Evolutionary conservation across 345 rosid genomes (phyloP).

Genomic region (Bruguiera sexangula): DNA sequence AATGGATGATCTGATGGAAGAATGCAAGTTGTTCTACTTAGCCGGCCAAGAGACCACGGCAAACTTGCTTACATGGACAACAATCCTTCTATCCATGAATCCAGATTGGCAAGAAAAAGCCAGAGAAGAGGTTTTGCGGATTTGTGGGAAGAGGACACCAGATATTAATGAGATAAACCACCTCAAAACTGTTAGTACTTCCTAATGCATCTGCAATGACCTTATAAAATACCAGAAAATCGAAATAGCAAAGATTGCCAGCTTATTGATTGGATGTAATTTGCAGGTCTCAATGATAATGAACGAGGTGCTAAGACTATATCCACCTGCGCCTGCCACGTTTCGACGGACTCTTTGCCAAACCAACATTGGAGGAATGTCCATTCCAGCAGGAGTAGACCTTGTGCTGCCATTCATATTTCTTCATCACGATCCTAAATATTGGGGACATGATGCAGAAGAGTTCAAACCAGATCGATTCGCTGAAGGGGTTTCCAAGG

Average conservation of each 20-base stretch:
- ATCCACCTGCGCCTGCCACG: not conserved
- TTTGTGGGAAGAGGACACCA: slow-evolving; percentile 19
- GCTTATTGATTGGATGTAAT: not conserved
- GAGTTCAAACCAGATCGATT: slow-evolving; percentile 13
- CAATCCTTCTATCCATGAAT: slow-evolving; percentile 20
- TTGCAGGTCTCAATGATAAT: slow-evolving; percentile 8
- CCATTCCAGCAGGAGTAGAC: slow-evolving; percentile 8
- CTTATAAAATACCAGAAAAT: too few relatives aligned
- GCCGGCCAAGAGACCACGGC: not conserved
- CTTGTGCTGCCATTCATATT: not conserved
- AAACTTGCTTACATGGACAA: slow-evolving; percentile 6
- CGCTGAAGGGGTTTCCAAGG: slow-evolving; percentile 10
- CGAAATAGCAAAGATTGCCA: too few relatives aligned
- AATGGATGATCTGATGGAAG: slow-evolving; percentile 19
- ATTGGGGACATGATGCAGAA: slow-evolving; percentile 7
- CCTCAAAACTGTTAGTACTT: slow-evolving; percentile 27
- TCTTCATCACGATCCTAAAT: slow-evolving; percentile 7
- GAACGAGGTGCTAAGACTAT: slow-evolving; percentile 7
- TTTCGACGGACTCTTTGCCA: not conserved
- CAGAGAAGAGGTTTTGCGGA: slow-evolving; percentile 22
- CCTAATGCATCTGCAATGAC: too few relatives aligned
- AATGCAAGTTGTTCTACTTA: slow-evolving; percentile 18
- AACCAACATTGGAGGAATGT: slow-evolving; percentile 10
- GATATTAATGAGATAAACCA: slow-evolving; percentile 12
- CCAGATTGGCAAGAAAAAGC: slow-evolving; percentile 34